phyloP scores from a whole-genome alignment of 495 filamentous ascomycete genomes.

The Neurospora pannonica region DNA sequence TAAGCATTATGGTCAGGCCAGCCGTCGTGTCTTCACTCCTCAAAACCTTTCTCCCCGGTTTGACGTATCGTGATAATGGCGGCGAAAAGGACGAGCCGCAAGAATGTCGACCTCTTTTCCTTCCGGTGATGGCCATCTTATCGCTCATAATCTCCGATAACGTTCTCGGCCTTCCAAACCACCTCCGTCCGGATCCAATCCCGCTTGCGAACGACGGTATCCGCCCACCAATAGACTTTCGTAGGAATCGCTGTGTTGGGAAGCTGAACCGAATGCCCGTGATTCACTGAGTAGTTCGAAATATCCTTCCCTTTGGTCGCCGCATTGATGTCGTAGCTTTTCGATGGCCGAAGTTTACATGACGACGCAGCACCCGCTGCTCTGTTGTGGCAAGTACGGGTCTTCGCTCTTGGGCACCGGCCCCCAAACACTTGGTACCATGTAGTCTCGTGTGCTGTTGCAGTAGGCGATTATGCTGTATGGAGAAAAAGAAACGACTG shows the following conservation, averaged over 20 bases:
- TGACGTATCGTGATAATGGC: background rate
- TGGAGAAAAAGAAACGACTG: background rate
- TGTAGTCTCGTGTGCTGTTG: constrained; percentile 93
- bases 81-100: background rate
- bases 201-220: background rate
- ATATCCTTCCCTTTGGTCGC: background rate
- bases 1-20: constrained; percentile 38
- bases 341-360: constrained; percentile 49
- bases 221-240: background rate
- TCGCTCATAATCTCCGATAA: background rate
- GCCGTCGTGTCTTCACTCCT: constrained; percentile 15
- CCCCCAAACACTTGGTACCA: constrained; percentile 97
- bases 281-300: background rate
- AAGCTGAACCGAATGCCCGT: background rate
- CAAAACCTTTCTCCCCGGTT: constrained; percentile 1
- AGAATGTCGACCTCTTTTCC: background rate
- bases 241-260: background rate
- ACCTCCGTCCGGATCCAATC: background rate
- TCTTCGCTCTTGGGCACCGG: constrained; percentile 87
- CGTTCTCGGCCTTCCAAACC: background rate
- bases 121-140: background rate
- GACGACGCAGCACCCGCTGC: constrained; percentile 80
- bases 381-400: constrained; percentile 90
- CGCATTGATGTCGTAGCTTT: background rate
- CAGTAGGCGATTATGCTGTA: constrained; percentile 89